Percentiles rank a stretch among this genome's conserved stretches.
phyloP scores from a whole-genome alignment of 2,329 filamentous ascomycete species.

The Epichloe sylvatica region DNA sequence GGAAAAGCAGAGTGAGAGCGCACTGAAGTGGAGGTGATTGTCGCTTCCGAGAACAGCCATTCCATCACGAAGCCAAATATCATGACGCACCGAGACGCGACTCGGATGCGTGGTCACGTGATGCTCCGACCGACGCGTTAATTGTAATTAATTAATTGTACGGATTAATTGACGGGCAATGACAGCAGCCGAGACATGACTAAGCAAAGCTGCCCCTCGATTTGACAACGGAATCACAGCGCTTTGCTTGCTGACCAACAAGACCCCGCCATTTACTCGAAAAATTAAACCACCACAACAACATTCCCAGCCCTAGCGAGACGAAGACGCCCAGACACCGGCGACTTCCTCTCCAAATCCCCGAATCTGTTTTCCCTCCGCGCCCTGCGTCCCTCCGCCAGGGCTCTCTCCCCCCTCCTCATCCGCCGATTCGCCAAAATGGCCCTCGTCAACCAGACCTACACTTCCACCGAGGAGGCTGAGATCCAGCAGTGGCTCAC shows the following conservation, averaged over 20 bases:
- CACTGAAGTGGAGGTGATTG: neutral
- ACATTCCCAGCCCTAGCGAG: conserved; percentile 2
- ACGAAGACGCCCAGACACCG: neutral
- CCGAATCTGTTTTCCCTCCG: conserved; percentile 34
- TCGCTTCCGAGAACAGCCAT: neutral
- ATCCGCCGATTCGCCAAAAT: conserved; percentile 36
- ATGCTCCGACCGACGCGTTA: conserved; percentile 4
- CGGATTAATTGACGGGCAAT: no score
- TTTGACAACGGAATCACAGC: neutral
- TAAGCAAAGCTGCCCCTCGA: conserved; percentile 3
- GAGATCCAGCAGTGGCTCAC: conserved; percentile 85
- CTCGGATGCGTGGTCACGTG: conserved; percentile 21
- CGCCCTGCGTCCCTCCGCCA: conserved; percentile 17
- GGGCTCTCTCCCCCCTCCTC: conserved; percentile 21
- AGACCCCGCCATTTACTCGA: no score
- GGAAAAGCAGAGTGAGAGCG: neutral
- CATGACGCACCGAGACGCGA: conserved; percentile 21
- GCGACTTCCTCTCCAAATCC: conserved; percentile 2
- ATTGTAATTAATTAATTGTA: no score
- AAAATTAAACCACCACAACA: neutral
- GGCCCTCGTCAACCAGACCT: conserved; percentile 54
- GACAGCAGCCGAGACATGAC: neutral
- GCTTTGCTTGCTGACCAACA: no score
- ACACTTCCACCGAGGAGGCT: conserved; percentile 65
- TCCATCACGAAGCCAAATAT: conserved; percentile 8